Evolutionary conservation across 2,329 filamentous ascomycete genomes (phyloP).

Genomic region (Colletotrichum navitas): DNA sequence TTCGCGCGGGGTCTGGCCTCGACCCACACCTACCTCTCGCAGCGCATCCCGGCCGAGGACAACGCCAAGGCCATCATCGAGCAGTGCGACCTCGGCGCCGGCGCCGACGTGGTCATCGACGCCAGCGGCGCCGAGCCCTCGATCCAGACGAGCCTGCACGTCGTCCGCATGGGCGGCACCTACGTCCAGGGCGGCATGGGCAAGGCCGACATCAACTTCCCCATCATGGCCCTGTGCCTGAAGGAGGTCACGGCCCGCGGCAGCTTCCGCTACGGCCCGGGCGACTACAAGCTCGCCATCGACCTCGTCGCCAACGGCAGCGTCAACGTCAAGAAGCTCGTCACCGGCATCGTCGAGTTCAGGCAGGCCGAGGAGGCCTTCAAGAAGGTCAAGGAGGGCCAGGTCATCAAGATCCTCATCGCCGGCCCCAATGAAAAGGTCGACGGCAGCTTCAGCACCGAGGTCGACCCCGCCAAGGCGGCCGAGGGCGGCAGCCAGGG

Average conservation of each 20-base stretch:
- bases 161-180: slow-evolving; percentile 76
- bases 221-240: slow-evolving; percentile 88
- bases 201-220: slow-evolving; percentile 87
- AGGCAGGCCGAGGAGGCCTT: slow-evolving; percentile 88
- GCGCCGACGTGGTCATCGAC: slow-evolving; percentile 84
- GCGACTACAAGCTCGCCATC: slow-evolving; percentile 88
- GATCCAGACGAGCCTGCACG: slow-evolving; percentile 81
- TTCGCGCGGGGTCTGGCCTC: slow-evolving; percentile 82
- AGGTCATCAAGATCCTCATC: slow-evolving; percentile 80
- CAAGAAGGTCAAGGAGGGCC: slow-evolving; percentile 84
- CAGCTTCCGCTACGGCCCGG: slow-evolving; percentile 89
- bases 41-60: slow-evolving; percentile 73
- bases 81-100: slow-evolving; percentile 71
- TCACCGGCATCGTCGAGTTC: slow-evolving; percentile 84
- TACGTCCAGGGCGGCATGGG: slow-evolving; percentile 95
- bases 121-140: slow-evolving; percentile 83
- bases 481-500: slow-evolving; percentile 36
- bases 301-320: slow-evolving; percentile 79
- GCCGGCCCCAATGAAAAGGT: slow-evolving; percentile 74
- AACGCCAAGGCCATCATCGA: slow-evolving; percentile 79
- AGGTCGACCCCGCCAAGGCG: slow-evolving; percentile 36
- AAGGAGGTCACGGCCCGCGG: slow-evolving; percentile 92
- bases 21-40: slow-evolving; percentile 77
- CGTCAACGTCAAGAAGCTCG: slow-evolving; percentile 85
- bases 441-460: slow-evolving; percentile 41